These are phyloP conservation scores for Hygrocybe punicea DNA, from an alignment of 768 basidiomycete species.

Conservation along the genomic window DNA sequence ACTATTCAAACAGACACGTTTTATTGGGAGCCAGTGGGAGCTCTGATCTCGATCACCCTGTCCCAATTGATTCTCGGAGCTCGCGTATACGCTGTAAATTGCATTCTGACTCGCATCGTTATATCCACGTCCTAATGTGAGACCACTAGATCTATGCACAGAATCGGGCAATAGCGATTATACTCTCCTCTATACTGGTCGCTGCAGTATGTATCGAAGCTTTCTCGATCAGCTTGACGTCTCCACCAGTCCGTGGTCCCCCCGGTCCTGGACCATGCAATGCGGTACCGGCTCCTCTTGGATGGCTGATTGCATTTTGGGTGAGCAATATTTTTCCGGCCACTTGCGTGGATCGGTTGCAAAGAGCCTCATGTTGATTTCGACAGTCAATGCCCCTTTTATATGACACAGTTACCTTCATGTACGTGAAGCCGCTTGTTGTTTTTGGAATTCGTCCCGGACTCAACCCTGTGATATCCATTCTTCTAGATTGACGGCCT, in stretches of 20 bases:
- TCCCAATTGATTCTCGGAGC: constrained; percentile 26
- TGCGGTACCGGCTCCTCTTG: constrained; percentile 19
- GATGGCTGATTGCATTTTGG: constrained; percentile 25
- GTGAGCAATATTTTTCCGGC: constrained; percentile 11
- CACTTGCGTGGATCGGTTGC: neutral
- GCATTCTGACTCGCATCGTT: neutral
- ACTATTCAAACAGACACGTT: constrained; percentile 16
- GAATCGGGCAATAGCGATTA: constrained; percentile 11
- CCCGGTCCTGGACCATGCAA: constrained; percentile 17
- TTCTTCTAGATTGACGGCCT: constrained; percentile 3
- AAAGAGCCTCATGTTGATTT: neutral
- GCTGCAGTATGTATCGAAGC: constrained; percentile 15
- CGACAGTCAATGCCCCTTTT: constrained; percentile 15
- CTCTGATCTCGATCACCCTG: constrained; percentile 23
- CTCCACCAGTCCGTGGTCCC: constrained; percentile 12
- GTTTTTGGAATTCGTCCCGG: neutral
- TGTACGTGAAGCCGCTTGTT: constrained; percentile 9
- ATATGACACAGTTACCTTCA: constrained; percentile 17
- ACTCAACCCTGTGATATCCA: neutral
- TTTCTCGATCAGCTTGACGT: constrained; percentile 17
- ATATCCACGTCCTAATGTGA: neutral
- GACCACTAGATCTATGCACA: constrained; percentile 17
- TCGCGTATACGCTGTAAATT: constrained; percentile 23
- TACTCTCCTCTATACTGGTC: constrained; percentile 13
- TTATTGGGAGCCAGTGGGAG: constrained; percentile 24